Conservation (phyloP, 805 yeast genomes). For the Kluyveromyces siamensis region DNA sequence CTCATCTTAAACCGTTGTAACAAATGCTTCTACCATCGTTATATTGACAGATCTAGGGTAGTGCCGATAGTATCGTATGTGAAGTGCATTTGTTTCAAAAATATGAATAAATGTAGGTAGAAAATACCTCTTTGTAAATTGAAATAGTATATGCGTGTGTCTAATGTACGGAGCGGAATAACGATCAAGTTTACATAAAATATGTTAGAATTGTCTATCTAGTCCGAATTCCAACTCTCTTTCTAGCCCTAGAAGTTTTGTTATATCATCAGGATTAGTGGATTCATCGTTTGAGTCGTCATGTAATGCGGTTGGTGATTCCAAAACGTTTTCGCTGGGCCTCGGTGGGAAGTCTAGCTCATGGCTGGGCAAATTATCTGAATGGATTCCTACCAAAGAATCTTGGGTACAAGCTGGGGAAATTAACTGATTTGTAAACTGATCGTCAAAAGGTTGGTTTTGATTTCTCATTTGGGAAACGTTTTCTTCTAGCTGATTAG, state of each 20-base stretch:
- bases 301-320: conserved; percentile 14
- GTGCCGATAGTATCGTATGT: too few relatives aligned
- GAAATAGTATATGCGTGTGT: too few relatives aligned
- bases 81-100: too few relatives aligned
- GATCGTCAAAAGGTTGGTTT: neutral
- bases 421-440: conserved; percentile 5
- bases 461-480: neutral
- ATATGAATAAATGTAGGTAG: too few relatives aligned
- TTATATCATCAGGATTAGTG: conserved; percentile 15
- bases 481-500: conserved; percentile 1
- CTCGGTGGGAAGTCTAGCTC: conserved; percentile 48
- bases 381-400: conserved; percentile 39
- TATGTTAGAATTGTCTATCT: conserved; percentile 36
- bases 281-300: conserved; percentile 4
- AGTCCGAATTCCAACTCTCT: conserved; percentile 60
- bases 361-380: conserved; percentile 31
- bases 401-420: conserved; percentile 19
- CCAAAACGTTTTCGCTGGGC: conserved; percentile 44
- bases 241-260: conserved; percentile 40
- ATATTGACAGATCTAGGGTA: too few relatives aligned
- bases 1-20: too few relatives aligned
- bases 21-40: too few relatives aligned
- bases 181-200: neutral
- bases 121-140: too few relatives aligned
- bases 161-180: neutral